Evolutionary conservation across 805 yeast genomes (phyloP).

Genomic region (Spathaspora passalidarum): DNA sequence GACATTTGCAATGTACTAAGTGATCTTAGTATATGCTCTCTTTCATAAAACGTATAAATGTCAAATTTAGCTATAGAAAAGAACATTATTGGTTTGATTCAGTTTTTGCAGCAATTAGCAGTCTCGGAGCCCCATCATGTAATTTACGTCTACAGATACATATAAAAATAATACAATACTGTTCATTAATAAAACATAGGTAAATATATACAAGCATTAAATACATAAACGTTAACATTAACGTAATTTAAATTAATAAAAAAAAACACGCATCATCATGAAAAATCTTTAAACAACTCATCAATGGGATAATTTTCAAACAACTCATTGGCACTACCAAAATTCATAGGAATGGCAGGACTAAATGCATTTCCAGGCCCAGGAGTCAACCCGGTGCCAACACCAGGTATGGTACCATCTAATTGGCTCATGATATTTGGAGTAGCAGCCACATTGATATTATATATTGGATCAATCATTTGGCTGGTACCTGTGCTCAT

Average conservation of each 20-base stretch:
- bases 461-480: too few species aligned
- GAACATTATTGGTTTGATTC: too few species aligned
- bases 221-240: too few species aligned
- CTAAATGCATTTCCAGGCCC: background rate
- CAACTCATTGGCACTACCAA: constrained; percentile 1
- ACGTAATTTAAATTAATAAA: too few species aligned
- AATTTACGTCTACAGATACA: too few species aligned
- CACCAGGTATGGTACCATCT: background rate
- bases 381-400: background rate
- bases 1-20: too few species aligned
- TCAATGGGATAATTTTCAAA: constrained; percentile 12
- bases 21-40: too few species aligned
- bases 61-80: too few species aligned
- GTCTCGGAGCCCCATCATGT: too few species aligned
- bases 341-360: background rate
- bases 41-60: too few species aligned
- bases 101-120: too few species aligned
- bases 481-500: too few species aligned
- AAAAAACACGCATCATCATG: background rate
- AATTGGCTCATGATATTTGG: background rate
- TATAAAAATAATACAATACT: background rate
- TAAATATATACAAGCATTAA: constrained; percentile 2
- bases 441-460: background rate
- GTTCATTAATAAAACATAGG: background rate
- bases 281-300: constrained; percentile 11